A percentile compares a stretch with the other conserved stretches of the same genome.
These are phyloP conservation scores for Fonsecaea pugnacius DNA, from an alignment of 2,329 filamentous ascomycete genomes.

Conservation along the genomic window DNA sequence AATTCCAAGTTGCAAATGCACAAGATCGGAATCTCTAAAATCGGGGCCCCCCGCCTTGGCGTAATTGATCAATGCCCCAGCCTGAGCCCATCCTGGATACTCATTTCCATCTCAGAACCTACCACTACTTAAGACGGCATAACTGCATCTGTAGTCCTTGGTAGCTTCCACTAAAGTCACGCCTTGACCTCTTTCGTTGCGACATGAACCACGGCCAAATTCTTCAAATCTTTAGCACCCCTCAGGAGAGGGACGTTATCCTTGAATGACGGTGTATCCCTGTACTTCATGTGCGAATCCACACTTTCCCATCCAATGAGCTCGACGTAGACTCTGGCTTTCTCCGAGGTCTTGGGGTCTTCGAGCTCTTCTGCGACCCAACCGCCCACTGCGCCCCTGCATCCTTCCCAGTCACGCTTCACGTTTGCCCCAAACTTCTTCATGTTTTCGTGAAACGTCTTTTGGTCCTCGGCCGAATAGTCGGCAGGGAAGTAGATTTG, in stretches of 20 bases:
- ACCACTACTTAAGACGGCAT: neutral
- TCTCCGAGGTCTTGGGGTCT: constrained; percentile 41
- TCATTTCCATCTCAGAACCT: neutral
- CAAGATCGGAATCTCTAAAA: neutral
- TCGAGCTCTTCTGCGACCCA: constrained; percentile 39
- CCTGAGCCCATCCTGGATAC: neutral
- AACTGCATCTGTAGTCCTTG: neutral
- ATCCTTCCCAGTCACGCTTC: constrained; percentile 30
- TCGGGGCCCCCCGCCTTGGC: neutral
- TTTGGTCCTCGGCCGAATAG: constrained; percentile 34
- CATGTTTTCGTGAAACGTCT: constrained; percentile 28
- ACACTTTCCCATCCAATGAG: constrained; percentile 49
- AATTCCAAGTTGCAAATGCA: too few relatives aligned
- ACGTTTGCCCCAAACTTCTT: constrained; percentile 30
- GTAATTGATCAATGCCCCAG: neutral
- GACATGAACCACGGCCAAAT: constrained; percentile 35
- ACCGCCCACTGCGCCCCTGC: constrained; percentile 32
- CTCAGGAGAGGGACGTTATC: constrained; percentile 39
- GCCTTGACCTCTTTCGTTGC: constrained; percentile 19
- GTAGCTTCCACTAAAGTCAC: neutral
- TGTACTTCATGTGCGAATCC: constrained; percentile 46
- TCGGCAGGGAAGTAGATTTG: constrained; percentile 34
- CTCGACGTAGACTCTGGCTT: constrained; percentile 37
- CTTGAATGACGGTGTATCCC: constrained; percentile 45
- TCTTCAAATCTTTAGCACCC: constrained; percentile 36